Evolutionary conservation across 2,329 filamentous ascomycete genomes (phyloP), one percentile per base, ranked within the genome.

Genomic region (Aaosphaeria pasadenensis): DNA sequence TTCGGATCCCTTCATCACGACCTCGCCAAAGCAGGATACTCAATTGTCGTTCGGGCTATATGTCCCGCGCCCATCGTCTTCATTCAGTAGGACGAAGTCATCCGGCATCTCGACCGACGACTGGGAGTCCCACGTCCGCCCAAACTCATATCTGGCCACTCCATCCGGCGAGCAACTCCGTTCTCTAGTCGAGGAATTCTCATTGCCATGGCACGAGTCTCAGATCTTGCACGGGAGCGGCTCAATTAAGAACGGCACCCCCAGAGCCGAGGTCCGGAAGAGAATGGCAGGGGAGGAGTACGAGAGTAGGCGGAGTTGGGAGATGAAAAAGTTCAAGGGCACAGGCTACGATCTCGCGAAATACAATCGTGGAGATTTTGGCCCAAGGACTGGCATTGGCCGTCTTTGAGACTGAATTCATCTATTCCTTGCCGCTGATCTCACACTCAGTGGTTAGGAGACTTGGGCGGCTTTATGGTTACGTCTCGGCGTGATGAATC

Each of bases 281-380:
- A 45, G 65, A 30, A 36, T 64, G 39, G 63, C 58, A 1, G 49
- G 48, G 0, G 52, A 58, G 0, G 65, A 64, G 6, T 67, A 62
- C 39, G 58, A 62, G n/a, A 47, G 53, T 45, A 62, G 58, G 49
- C 51, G 50, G n/a, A 44, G 38, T 4, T 68, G 64, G 60, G 69
- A 72, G 52, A 48, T 60, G 48, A 71, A 66, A 49, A 56, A 57
- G 45, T 67, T 71, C 35, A 64, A 55, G 49, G 59, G 54, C 36
- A 60, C 67, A 0, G 64, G 65, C 0, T 65, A 48, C n/a, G 60
- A 68, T 51, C 39, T 72, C 35, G 54, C 54, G 42, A 60, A 55
- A 38, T 72, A 64, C 39, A 71, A 71, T 48, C 53, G 63, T 2
- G 69, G 68, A 1, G 62, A 64, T 30, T 71, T 67, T 56, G 68